Evolutionary conservation across 192 early-diverging fungal genomes (phyloP).

Genomic region (Entrophospora sp.): DNA sequence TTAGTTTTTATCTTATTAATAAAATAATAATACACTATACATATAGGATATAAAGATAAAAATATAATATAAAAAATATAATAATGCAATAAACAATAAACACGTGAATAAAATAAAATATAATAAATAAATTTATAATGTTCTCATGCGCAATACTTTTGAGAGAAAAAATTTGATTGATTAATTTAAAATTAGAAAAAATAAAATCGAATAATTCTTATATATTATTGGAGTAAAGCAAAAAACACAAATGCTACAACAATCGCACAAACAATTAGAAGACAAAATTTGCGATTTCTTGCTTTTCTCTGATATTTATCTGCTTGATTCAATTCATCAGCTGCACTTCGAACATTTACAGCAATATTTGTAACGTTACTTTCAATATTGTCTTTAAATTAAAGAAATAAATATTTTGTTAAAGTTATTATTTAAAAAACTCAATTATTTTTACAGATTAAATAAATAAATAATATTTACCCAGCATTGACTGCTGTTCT

Average conservation of each 20-base stretch:
- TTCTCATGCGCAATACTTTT: too few relatives aligned
- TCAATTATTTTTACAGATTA: not conserved
- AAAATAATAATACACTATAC: too few relatives aligned
- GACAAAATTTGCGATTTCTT: slow-evolving; percentile 74
- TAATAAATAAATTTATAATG: too few relatives aligned
- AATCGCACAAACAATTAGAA: slow-evolving; percentile 67
- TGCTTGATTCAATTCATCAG: slow-evolving; percentile 73
- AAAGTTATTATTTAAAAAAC: not conserved
- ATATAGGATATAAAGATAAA: too few relatives aligned
- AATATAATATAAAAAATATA: too few relatives aligned
- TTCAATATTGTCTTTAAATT: slow-evolving; percentile 82
- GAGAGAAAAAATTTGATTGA: too few relatives aligned
- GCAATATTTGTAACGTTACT: slow-evolving; percentile 81
- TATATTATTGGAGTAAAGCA: too few relatives aligned
- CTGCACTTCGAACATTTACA: slow-evolving; percentile 69
- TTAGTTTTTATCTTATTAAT: too few relatives aligned
- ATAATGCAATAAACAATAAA: too few relatives aligned
- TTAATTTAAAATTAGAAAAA: too few relatives aligned
- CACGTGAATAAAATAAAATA: too few relatives aligned
- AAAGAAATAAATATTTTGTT: not conserved
- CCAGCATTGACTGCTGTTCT: slow-evolving; percentile 87
- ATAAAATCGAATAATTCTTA: too few relatives aligned
- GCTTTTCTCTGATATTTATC: slow-evolving; percentile 67
- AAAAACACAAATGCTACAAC: slow-evolving; percentile 38
- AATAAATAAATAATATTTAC: slow-evolving; percentile 36